Evolutionary conservation across 169 alveolate species (phyloP).

Genomic region (Eimeria tenella): DNA sequence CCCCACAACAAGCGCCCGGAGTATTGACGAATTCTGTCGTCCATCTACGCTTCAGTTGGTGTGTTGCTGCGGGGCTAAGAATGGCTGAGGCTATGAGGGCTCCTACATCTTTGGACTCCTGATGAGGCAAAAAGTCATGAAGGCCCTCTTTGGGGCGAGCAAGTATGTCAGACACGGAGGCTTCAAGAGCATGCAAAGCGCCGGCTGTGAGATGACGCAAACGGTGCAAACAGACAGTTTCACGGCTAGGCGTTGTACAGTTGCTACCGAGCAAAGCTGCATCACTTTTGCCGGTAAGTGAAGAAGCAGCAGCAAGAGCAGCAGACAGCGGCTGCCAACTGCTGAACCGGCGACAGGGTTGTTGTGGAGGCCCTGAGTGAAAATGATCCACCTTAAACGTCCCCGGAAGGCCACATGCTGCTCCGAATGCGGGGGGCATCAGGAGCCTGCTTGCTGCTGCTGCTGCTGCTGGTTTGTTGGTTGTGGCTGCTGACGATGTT

Average conservation of each 20-base stretch:
- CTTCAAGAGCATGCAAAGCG: background rate
- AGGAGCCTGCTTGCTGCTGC: constrained; percentile 19
- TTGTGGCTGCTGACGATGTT: background rate
- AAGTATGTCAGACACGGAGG: background rate
- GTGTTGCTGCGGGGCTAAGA: background rate
- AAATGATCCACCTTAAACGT: background rate
- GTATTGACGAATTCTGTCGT: too few species aligned
- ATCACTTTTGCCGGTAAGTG: background rate
- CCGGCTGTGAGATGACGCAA: background rate
- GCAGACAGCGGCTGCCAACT: background rate
- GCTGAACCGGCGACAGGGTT: background rate
- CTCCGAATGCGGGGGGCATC: background rate
- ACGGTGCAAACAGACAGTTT: background rate
- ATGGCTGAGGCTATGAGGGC: background rate
- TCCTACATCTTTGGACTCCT: background rate
- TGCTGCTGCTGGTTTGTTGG: background rate
- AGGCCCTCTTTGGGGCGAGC: background rate
- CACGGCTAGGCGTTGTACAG: background rate
- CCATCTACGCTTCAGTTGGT: background rate
- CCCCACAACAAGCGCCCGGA: constrained; percentile 8
- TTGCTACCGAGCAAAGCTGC: background rate
- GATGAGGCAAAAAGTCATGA: background rate
- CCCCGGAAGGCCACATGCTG: constrained; percentile 2
- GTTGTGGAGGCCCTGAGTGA: background rate
- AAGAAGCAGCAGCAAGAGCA: background rate